Percentiles rank a stretch among this genome's conserved stretches.
Conservation (phyloP, 1,284 basidiomycete species). For the Fistulina hepatica region DNA sequence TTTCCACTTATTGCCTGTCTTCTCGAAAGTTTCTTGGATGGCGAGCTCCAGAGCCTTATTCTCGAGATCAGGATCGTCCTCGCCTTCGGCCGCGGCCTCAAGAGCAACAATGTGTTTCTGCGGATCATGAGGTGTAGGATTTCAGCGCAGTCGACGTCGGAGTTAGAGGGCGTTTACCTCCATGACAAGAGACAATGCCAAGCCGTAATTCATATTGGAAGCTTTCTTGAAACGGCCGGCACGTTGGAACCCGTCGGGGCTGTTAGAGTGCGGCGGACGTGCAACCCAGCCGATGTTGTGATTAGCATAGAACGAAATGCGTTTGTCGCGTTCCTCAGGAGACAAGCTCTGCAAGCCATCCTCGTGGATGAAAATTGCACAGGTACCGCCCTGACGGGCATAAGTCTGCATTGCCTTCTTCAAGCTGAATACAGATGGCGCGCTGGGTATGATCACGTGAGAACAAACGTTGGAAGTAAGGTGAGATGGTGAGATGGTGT, state of each 20-base stretch:
- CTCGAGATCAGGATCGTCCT: constrained; percentile 32
- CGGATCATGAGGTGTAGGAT: constrained; percentile 36
- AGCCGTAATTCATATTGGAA: constrained; percentile 81
- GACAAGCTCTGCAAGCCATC: constrained; percentile 60
- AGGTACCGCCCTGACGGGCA: constrained; percentile 72
- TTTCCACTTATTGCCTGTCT: constrained; percentile 39
- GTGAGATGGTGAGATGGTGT: constrained; percentile 5
- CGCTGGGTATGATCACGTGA: constrained; percentile 25
- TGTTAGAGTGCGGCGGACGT: constrained; percentile 53
- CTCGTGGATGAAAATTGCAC: constrained; percentile 66
- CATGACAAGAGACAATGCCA: constrained; percentile 25
- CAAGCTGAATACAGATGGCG: constrained; percentile 68
- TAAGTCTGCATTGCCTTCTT: constrained; percentile 85
- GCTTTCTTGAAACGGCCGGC: constrained; percentile 90
- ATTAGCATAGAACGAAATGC: constrained; percentile 66
- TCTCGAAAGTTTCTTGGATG: constrained; percentile 55
- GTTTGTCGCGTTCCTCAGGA: constrained; percentile 49
- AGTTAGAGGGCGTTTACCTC: constrained; percentile 8
- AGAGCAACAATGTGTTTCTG: constrained; percentile 58
- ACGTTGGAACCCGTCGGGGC: constrained; percentile 58
- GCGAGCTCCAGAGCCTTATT: constrained; percentile 55
- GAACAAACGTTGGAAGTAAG: constrained; percentile 3
- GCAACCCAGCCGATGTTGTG: constrained; percentile 80
- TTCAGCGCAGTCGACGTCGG: neutral
- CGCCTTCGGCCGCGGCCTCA: constrained; percentile 29